Evolutionary conservation across 2,329 filamentous ascomycete genomes (phyloP).

Genomic region (Calonectria pteridis): DNA sequence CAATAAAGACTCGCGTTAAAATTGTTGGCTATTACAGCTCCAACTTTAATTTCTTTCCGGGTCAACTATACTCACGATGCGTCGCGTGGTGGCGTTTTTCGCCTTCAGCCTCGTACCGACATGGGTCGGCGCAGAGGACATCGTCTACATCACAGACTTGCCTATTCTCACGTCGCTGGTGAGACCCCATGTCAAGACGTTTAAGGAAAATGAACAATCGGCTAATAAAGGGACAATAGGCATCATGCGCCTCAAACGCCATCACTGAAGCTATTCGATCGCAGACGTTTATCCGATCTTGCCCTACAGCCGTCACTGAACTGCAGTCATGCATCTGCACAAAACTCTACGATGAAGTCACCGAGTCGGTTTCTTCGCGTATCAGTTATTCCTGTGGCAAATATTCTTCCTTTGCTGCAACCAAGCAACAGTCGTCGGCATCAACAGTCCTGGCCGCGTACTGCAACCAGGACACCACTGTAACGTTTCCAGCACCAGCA

Average conservation of each 20-base stretch:
- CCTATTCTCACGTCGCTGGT: not conserved
- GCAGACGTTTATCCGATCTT: not conserved
- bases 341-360: not conserved
- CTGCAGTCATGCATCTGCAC: not conserved
- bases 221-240: not conserved
- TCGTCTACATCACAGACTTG: not conserved
- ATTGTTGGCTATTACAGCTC: no score
- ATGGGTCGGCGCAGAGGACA: not conserved
- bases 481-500: not conserved
- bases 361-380: not conserved
- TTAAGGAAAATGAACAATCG: no score
- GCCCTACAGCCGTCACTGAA: not conserved
- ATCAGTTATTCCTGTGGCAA: not conserved
- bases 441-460: not conserved
- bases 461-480: not conserved
- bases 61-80: not conserved
- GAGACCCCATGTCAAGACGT: not conserved
- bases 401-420: not conserved
- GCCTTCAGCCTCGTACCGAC: not conserved
- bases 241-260: not conserved
- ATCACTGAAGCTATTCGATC: not conserved
- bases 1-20: not conserved
- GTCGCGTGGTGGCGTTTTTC: not conserved
- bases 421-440: not conserved
- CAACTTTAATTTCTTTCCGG: not conserved